phyloP scores from a whole-genome alignment of 164 flowering plant species.

The Protea cynaroides region DNA sequence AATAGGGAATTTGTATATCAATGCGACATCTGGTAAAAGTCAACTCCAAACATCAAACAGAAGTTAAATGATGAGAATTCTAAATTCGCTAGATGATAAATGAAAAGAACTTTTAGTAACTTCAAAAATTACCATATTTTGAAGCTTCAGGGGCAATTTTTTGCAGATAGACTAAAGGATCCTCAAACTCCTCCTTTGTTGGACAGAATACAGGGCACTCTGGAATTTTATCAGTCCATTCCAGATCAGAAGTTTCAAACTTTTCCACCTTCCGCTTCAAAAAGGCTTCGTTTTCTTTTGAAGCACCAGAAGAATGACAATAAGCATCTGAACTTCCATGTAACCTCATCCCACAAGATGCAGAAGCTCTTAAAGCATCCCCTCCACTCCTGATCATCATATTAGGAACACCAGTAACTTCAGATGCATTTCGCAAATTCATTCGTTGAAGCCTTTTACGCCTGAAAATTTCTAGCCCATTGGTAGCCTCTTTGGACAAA shows the following conservation, averaged over 20 bases:
- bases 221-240: slow-evolving; percentile 75
- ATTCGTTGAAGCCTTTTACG: slow-evolving; percentile 62
- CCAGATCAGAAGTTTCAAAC: slow-evolving; percentile 51
- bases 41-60: too few relatives aligned
- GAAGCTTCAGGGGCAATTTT: slow-evolving; percentile 95
- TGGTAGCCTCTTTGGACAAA: slow-evolving; percentile 59
- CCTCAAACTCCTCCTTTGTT: slow-evolving; percentile 89
- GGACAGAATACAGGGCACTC: slow-evolving; percentile 88
- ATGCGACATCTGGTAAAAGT: background rate
- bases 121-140: slow-evolving; percentile 56
- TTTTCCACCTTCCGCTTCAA: slow-evolving; percentile 63
- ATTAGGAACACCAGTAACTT: slow-evolving; percentile 25
- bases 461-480: slow-evolving; percentile 63
- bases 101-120: background rate
- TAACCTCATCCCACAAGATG: slow-evolving; percentile 64
- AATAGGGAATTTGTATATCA: background rate
- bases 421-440: slow-evolving; percentile 38
- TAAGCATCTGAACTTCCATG: slow-evolving; percentile 27
- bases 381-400: slow-evolving; percentile 83
- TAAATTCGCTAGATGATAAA: background rate
- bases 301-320: slow-evolving; percentile 24
- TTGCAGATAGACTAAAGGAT: slow-evolving; percentile 83
- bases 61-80: background rate
- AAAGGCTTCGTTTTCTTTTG: slow-evolving; percentile 38
- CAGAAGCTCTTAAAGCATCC: slow-evolving; percentile 67